Conservation (phyloP, 345 rosid genomes). For the Corchorus capsularis region DNA sequence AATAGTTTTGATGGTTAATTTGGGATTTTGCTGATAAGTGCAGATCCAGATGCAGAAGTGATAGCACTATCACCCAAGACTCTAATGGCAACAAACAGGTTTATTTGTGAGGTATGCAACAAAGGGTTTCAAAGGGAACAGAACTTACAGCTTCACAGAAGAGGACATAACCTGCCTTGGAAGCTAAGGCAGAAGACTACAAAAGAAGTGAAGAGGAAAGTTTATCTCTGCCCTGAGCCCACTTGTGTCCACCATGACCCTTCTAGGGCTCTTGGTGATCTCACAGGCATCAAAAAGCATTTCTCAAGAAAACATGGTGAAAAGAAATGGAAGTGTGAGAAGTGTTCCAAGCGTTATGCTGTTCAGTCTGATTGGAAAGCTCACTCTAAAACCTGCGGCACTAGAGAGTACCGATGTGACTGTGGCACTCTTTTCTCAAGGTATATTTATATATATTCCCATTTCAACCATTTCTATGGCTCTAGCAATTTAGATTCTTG, state of each 20-base stretch:
- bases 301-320: constrained; percentile 80
- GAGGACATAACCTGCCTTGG: constrained; percentile 92
- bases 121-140: constrained; percentile 89
- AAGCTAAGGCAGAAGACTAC: constrained; percentile 74
- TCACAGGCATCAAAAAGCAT: constrained; percentile 83
- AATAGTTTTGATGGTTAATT: constrained; percentile 6
- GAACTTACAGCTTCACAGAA: constrained; percentile 81
- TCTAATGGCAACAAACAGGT: constrained; percentile 84
- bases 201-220: constrained; percentile 78
- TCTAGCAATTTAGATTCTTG: constrained; percentile 44
- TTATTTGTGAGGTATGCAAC: constrained; percentile 86
- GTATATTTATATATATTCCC: constrained; percentile 32
- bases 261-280: constrained; percentile 81
- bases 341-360: constrained; percentile 74
- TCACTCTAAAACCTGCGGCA: constrained; percentile 81
- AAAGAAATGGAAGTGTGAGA: constrained; percentile 87
- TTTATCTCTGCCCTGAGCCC: constrained; percentile 84
- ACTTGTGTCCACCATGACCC: constrained; percentile 88
- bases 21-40: constrained; percentile 18
- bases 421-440: constrained; percentile 87
- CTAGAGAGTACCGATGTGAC: constrained; percentile 75
- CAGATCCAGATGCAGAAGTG: constrained; percentile 89
- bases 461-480: neutral
- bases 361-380: constrained; percentile 93
- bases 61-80: constrained; percentile 87